These are phyloP conservation scores for Rhodocollybia butyracea DNA, from an alignment of 768 basidiomycete species.

Conservation along the genomic window DNA sequence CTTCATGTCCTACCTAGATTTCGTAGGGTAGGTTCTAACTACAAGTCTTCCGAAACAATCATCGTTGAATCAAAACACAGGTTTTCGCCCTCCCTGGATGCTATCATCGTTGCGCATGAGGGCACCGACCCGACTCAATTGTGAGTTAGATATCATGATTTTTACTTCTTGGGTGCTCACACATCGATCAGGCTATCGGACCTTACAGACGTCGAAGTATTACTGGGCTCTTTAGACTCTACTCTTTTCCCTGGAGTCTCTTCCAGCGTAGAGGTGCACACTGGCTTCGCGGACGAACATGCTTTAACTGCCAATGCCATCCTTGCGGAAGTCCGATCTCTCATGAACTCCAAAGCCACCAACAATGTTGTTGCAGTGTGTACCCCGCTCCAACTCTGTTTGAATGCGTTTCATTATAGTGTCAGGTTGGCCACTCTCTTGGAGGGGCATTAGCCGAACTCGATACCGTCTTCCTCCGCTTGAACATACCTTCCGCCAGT, in stretches of 20 bases:
- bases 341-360: conserved; percentile 26
- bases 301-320: conserved; percentile 24
- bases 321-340: conserved; percentile 26
- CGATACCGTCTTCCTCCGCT: conserved; percentile 27
- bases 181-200: conserved; percentile 26
- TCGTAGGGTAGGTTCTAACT: conserved; percentile 12
- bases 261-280: conserved; percentile 32
- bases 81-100: conserved; percentile 32
- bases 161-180: neutral
- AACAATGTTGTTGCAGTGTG: conserved; percentile 29
- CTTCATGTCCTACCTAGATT: neutral
- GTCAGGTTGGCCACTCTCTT: conserved; percentile 30
- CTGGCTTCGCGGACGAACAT: conserved; percentile 39
- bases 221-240: conserved; percentile 25
- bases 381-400: too few relatives aligned
- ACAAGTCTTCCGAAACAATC: too few relatives aligned
- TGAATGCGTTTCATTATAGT: too few relatives aligned
- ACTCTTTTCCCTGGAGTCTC: conserved; percentile 42
- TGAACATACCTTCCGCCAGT: conserved; percentile 27
- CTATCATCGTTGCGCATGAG: conserved; percentile 43
- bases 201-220: conserved; percentile 35
- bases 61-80: conserved; percentile 32
- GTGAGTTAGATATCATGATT: conserved; percentile 22
- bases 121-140: conserved; percentile 41
- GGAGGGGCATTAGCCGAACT: conserved; percentile 32